Percentiles rank a stretch among this genome's conserved stretches.
phyloP scores from a whole-genome alignment of 306 rosid genomes.

The Fragaria nilgerrensis region DNA sequence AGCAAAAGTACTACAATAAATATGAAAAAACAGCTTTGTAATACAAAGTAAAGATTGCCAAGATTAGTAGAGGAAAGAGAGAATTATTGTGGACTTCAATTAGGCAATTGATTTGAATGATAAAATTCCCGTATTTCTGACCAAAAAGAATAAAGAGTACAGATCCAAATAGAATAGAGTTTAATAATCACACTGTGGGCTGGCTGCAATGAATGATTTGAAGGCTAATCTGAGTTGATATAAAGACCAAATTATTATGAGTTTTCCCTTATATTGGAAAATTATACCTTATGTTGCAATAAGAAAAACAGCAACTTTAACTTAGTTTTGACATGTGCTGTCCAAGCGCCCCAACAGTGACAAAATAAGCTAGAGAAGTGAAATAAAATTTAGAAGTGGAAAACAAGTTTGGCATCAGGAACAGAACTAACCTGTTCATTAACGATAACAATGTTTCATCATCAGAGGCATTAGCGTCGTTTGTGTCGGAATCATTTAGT shows the following conservation, averaged over 20 bases:
- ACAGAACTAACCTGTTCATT: conserved; percentile 46
- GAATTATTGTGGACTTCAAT: neutral
- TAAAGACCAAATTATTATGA: neutral
- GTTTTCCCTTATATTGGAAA: neutral
- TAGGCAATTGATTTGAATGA: neutral
- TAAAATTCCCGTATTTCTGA: too few relatives aligned
- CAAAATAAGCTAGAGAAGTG: neutral
- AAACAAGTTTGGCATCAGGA: neutral
- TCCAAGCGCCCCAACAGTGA: neutral
- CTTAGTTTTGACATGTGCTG: neutral
- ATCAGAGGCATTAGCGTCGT: conserved; percentile 49
- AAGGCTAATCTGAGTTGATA: neutral
- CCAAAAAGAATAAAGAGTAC: too few relatives aligned
- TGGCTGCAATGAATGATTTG: neutral
- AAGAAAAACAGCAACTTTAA: too few relatives aligned
- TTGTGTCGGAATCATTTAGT: conserved; percentile 30
- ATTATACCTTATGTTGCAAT: neutral
- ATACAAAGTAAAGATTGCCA: neutral
- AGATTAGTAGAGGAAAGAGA: neutral
- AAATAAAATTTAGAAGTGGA: neutral
- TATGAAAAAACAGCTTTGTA: neutral
- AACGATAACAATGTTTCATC: conserved; percentile 68
- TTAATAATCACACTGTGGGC: too few relatives aligned
- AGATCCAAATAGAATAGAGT: too few relatives aligned
- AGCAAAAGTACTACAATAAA: too few relatives aligned